Base-by-base conservation (phyloP, 2,329 filamentous ascomycete genomes). In the Tetracladium maxilliforme region DNA sequence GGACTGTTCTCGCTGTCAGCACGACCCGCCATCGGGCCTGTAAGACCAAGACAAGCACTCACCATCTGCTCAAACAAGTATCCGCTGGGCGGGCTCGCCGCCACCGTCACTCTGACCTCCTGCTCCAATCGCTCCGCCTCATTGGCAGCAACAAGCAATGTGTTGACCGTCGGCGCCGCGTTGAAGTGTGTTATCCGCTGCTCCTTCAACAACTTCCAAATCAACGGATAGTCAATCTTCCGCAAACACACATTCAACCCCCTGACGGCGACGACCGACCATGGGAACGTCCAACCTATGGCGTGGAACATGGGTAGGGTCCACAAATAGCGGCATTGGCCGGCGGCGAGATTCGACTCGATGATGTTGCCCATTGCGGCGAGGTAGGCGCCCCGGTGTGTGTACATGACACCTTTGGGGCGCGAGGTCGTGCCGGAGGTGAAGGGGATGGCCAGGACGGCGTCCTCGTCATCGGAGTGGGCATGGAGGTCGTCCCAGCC, bases 151-250 rank as follows among this genome's bases (percentile, higher is more conserved):
- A 90, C 93, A 4, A 98, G 68, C 1, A 95, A 56, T 0, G 87
- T 98, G 48, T 95, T 95, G 26, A 98, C 90, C 0, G 90, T 98
- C 1, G 90, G 90, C 1, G 87, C 90, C 1, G 87, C 87, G 43
- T 87, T 92, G 56, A 92, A 95, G 50, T 98, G 90, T 1, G 84
- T 95, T 34, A 98, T 78, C 6, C 69, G 61, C 49, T 95, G 81
- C 26, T 83, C 68, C 42, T 84, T 92, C 17, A 98, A 56, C 4
- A 98, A 55, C 24, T 68, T 67, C 90, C 90, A 98, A 31, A 98
- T 92, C 30, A 87, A 61, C 0, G 81, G 71, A 45, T 98, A 98
- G 51, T 95, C 84, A 35, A 98, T 82, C 57, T 93, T 95, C 32
- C 90, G 70, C 11, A 98, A 60, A 41, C 86, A 94, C 46, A 93